These are phyloP conservation scores for Corchorus capsularis DNA, from an alignment of 345 rosid genomes.

Conservation along the genomic window DNA sequence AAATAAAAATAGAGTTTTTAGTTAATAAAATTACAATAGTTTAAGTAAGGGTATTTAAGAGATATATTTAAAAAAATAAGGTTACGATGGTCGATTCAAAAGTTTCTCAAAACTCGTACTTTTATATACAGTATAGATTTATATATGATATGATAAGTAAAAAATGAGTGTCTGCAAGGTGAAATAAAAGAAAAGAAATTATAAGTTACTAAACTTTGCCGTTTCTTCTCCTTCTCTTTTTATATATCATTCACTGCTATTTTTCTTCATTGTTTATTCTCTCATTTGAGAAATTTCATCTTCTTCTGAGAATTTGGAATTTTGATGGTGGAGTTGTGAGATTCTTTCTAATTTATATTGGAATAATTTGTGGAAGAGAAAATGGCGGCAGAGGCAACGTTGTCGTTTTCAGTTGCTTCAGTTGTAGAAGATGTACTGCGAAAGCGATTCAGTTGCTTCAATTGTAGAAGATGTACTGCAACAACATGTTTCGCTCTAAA, in stretches of 20 bases:
- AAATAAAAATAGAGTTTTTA: no score
- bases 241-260: neutral
- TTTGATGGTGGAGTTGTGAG: slow-evolving; percentile 26
- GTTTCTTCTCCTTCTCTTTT: neutral
- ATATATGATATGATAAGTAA: no score
- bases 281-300: neutral
- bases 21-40: no score
- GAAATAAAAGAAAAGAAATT: neutral
- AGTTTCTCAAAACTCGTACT: no score
- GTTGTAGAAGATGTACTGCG: slow-evolving; percentile 71
- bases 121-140: no score
- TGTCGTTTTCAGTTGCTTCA: slow-evolving; percentile 60
- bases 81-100: no score
- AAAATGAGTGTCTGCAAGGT: neutral
- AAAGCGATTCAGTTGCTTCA: slow-evolving; percentile 59
- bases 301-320: slow-evolving; percentile 20
- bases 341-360: neutral
- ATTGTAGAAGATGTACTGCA: slow-evolving; percentile 72
- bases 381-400: slow-evolving; percentile 48
- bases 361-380: neutral
- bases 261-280: slow-evolving; percentile 16
- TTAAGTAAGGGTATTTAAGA: no score
- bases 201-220: neutral
- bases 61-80: no score
- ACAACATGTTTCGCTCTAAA: slow-evolving; percentile 52